Evolutionary conservation across 352 stramenopile species (phyloP), one percentile per base, ranked within the genome.

Genomic region (Phytophthora sojae): DNA sequence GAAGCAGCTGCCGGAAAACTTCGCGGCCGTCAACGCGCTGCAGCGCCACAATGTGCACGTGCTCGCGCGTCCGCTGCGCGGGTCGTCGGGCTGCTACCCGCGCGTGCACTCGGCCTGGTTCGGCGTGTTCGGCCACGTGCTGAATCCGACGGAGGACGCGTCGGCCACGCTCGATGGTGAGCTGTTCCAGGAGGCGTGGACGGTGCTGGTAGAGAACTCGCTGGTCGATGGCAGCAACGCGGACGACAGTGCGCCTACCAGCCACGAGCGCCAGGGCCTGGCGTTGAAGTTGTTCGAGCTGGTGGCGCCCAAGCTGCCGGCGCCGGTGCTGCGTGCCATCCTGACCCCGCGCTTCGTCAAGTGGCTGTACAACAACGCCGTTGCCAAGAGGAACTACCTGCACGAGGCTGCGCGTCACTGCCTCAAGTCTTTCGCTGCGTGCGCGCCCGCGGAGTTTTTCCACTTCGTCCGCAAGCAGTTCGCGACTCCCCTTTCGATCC

Each of bases 251-350:
- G 74, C 57, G 0, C 74, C 72, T 30, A 75, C 86, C 42, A 95
- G 88, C 19, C 89, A 96, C 75, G 89, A 95, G 53, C 88, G 89
- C 39, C 85, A 90, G 55, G 88, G 83, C 0, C 69, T 93, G 42
- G 89, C 87, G 50, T 71, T 96, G 58, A 96, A 96, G 76, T 65
- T 96, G 51, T 94, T 96, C 66, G 88, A 95, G 75, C 69, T 93
- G 0, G 69, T 94, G 47, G 68, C 90, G 6, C 77, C 83, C 5
- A 66, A 76, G 45, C 64, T 96, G 35, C 82, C 85, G 6, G 69
- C 73, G 3, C 56, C 82, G 7, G 55, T 90, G 29, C 56, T 95
- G 19, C 81, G 83, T 32, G 69, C 85, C 6, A 88, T 92, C 37
- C 74, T 96, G 7, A 95, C 88, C 39, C 88, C 86, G 8, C 81